These are phyloP conservation scores for Aureobasidium leucospermi DNA, from an alignment of 2,329 filamentous ascomycete genomes.

Conservation along the genomic window DNA sequence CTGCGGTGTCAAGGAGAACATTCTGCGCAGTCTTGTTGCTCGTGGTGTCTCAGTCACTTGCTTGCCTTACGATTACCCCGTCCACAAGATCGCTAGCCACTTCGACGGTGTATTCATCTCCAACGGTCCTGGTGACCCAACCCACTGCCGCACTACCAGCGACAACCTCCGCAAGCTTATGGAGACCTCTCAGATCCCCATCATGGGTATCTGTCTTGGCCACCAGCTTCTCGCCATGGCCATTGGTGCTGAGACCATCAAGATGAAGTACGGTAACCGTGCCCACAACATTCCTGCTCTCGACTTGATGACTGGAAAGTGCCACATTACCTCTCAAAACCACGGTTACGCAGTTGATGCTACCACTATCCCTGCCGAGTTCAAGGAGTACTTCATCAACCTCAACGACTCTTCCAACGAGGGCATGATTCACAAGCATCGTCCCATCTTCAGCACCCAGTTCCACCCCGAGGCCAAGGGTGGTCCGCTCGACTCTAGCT, in stretches of 20 bases:
- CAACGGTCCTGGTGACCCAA: slow-evolving; percentile 96
- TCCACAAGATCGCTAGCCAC: slow-evolving; percentile 96
- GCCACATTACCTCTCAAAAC: slow-evolving; percentile 98
- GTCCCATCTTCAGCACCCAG: slow-evolving; percentile 96
- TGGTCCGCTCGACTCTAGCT: slow-evolving; percentile 89
- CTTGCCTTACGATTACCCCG: slow-evolving; percentile 94
- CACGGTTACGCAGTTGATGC: slow-evolving; percentile 95
- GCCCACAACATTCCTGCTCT: slow-evolving; percentile 97
- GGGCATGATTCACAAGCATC: slow-evolving; percentile 91
- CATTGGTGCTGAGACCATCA: slow-evolving; percentile 80
- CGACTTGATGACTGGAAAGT: slow-evolving; percentile 89
- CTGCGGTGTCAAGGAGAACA: slow-evolving; percentile 99
- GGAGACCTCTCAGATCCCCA: slow-evolving; percentile 79
- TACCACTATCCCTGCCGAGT: slow-evolving; percentile 71
- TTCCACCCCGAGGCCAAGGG: slow-evolving; percentile 99
- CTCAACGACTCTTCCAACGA: slow-evolving; percentile 97
- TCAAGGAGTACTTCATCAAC: slow-evolving; percentile 98
- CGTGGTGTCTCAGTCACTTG: slow-evolving; percentile 88
- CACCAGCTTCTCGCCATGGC: slow-evolving; percentile 93
- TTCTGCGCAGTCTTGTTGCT: slow-evolving; percentile 85
- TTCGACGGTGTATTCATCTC: slow-evolving; percentile 99
- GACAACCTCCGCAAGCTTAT: slow-evolving; percentile 89
- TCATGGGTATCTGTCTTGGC: slow-evolving; percentile 97
- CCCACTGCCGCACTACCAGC: slow-evolving; percentile 89
- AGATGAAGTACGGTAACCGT: slow-evolving; percentile 98